Conservation (phyloP, 306 rosid species). For the Vicia villosa region DNA sequence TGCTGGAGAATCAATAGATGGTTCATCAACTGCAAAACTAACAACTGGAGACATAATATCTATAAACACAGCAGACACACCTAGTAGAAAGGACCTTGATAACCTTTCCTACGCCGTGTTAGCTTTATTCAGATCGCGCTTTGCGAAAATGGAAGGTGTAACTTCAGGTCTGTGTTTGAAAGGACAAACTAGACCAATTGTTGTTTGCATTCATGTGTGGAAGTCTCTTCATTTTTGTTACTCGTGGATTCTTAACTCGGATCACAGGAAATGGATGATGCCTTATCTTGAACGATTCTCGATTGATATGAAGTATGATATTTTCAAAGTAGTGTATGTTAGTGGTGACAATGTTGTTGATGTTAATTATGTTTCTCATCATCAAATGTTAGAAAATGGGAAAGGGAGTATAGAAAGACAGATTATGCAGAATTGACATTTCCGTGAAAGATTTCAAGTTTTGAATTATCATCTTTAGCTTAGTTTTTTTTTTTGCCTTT, state of each 20-base stretch:
- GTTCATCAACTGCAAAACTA: conserved; percentile 55
- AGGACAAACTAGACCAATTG: conserved; percentile 53
- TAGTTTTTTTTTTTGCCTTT: too few species aligned
- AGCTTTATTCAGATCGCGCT: conserved; percentile 56
- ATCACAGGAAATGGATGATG: conserved; percentile 53
- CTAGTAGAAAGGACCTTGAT: conserved; percentile 32
- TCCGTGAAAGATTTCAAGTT: not conserved
- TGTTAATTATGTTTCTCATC: conserved; percentile 39
- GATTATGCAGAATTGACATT: conserved; percentile 45
- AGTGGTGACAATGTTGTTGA: conserved; percentile 44
- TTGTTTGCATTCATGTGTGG: conserved; percentile 69
- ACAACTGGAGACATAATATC: conserved; percentile 62
- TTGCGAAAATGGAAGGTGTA: conserved; percentile 58
- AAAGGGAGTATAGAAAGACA: conserved; percentile 49
- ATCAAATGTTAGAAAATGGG: conserved; percentile 49
- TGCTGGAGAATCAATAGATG: conserved; percentile 76
- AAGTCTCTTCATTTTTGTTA: conserved; percentile 67
- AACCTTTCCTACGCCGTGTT: conserved; percentile 64
- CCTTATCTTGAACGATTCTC: conserved; percentile 67
- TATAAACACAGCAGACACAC: conserved; percentile 41
- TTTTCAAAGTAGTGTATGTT: conserved; percentile 66
- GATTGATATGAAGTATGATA: conserved; percentile 67
- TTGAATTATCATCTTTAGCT: not conserved
- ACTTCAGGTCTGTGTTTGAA: conserved; percentile 68
- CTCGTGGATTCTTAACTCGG: conserved; percentile 62